Conservation (phyloP, 352 stramenopile genomes). For the Pythium phragmiticola region DNA sequence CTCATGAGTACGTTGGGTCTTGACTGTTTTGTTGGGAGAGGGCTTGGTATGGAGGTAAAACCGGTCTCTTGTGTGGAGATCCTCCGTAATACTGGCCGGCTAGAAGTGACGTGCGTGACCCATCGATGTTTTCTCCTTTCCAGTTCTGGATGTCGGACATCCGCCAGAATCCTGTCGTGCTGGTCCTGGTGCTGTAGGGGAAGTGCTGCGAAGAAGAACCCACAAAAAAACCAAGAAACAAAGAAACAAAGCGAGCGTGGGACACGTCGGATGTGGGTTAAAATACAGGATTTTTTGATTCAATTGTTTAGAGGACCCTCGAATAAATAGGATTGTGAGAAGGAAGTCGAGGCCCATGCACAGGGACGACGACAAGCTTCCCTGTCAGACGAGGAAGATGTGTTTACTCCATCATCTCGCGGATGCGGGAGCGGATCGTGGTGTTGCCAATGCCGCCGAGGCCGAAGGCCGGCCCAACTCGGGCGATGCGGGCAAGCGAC, state of each 20-base stretch:
- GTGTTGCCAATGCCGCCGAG: constrained; percentile 69
- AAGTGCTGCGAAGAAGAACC: neutral
- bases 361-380: constrained; percentile 13
- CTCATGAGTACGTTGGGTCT: too few species aligned
- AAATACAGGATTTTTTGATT: constrained; percentile 1
- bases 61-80: too few species aligned
- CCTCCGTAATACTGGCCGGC: too few species aligned
- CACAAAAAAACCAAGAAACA: neutral
- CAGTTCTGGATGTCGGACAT: too few species aligned
- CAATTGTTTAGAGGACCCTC: constrained; percentile 2
- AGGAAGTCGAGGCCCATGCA: constrained; percentile 13
- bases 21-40: too few species aligned
- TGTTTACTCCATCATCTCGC: constrained; percentile 21
- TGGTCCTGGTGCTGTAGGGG: too few species aligned
- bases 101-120: too few species aligned
- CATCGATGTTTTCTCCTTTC: too few species aligned
- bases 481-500: constrained; percentile 42
- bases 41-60: too few species aligned
- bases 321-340: constrained; percentile 18
- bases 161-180: too few species aligned
- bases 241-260: constrained; percentile 1
- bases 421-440: constrained; percentile 19
- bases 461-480: constrained; percentile 61
- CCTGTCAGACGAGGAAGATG: neutral
- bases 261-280: constrained; percentile 5